phyloP scores from a whole-genome alignment of 805 yeast genomes.

The Saccharomycopsis schoenii region DNA sequence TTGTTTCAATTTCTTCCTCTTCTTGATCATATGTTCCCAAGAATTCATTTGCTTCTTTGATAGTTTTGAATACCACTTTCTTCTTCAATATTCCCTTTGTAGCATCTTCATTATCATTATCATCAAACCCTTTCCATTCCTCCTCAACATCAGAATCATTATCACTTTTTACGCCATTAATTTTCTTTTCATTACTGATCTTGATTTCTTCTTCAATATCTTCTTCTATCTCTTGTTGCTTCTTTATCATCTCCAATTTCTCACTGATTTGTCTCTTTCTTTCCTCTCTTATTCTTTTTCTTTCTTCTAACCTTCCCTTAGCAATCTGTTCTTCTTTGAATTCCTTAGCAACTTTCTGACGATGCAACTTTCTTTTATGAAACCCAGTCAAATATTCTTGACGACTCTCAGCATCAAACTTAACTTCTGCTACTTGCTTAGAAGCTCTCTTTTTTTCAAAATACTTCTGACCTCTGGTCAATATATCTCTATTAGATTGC shows the following conservation, averaged over 20 bases:
- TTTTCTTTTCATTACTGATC: slow-evolving; percentile 12
- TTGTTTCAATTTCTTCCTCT: slow-evolving; percentile 7
- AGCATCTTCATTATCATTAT: slow-evolving; percentile 21
- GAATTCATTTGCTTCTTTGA: slow-evolving; percentile 5
- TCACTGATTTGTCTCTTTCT: slow-evolving; percentile 55
- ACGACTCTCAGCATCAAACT: slow-evolving; percentile 72
- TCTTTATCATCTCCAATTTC: slow-evolving; percentile 50
- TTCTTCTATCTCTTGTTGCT: slow-evolving; percentile 27
- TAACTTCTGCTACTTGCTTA: slow-evolving; percentile 71
- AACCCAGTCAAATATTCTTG: slow-evolving; percentile 85
- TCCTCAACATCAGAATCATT: slow-evolving; percentile 23
- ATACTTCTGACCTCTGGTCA: slow-evolving; percentile 80
- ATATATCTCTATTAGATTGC: slow-evolving; percentile 64
- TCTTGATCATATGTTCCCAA: slow-evolving; percentile 23
- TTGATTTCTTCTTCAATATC: slow-evolving; percentile 17
- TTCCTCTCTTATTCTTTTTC: slow-evolving; percentile 60
- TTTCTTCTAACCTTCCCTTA: slow-evolving; percentile 61
- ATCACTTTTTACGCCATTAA: slow-evolving; percentile 15
- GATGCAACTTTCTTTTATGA: slow-evolving; percentile 82
- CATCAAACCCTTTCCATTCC: slow-evolving; percentile 33
- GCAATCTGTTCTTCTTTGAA: slow-evolving; percentile 70
- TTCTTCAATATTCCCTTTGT: slow-evolving; percentile 20
- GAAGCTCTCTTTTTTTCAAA: slow-evolving; percentile 45
- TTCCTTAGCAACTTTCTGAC: slow-evolving; percentile 79
- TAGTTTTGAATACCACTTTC: slow-evolving; percentile 14